Evolutionary conservation across 495 filamentous ascomycete genomes (phyloP), one percentile per base, ranked within the genome.

Genomic region (Aspergillus conjunctus): DNA sequence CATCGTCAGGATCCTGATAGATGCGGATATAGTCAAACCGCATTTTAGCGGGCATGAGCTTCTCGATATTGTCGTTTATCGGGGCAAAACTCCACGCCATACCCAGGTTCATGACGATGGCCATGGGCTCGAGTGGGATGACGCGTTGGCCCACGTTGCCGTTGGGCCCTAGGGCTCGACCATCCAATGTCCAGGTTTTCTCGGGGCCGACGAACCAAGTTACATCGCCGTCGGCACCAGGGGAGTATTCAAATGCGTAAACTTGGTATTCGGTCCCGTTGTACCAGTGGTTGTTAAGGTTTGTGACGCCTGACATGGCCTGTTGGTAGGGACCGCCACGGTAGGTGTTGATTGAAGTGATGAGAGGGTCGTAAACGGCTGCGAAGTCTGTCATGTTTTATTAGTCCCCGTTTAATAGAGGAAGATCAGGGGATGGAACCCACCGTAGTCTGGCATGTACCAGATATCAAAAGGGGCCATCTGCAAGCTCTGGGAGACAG

Each of bases 261-360:
- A 76, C 85, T 65, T 91, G 89, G 67, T 90, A 92, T 55, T 77
- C 78, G 10, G 85, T 84, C 18, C 85, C 87, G 66, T 91, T 83
- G 70, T 91, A 92, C 89, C 89, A 92, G 50, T 85, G 74, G 56
- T 88, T 86, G 71, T 92, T 91, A 32, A 92, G 76, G 71, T 85
- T 87, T 18, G 84, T 85, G 2, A 91, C 62, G n/a, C 81, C 86
- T 5, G 89, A 91, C 60, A 90, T 78, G 37, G 88, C 88, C 76
- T 92, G 83, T 70, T 92, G 89, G 67, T 81, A 90, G 14, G 82
- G 77, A 3, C 88, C 89, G 51, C 89, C 90, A 37, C 77, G 78
- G 68, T 89, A 91, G 6, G 62, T 49, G 67, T 92, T 92, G 66
- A 92, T 79, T 17, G 76, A 55, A 0, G 87, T 88, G 58, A 90